Base-by-base conservation (phyloP, 2,329 filamentous ascomycete species). In the Pseudogymnoascus sp. region DNA sequence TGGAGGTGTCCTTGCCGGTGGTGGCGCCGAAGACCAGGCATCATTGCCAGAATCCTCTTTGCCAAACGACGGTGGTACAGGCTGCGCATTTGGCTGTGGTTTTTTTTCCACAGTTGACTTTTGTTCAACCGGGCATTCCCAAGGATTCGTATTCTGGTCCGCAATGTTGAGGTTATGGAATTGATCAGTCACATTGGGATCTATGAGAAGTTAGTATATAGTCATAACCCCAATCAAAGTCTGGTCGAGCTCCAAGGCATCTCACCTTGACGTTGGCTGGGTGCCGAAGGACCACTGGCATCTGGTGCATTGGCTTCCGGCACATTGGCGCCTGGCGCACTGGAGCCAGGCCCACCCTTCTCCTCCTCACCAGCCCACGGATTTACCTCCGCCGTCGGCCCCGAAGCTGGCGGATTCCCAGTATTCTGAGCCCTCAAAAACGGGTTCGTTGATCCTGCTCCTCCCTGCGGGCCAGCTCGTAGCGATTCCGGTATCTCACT, bases 81-180 rank as follows among this genome's bases (percentile, higher is more conserved):
- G 43, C 16, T 49, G 63, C 18, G 61, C 38, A 41, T 65, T 60
- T 9, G 63, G 49, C 5, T 60, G 59, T n/a, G 65, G n/a, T 60
- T 69, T 66, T 16, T 65, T 63, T 33, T 68, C 62, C 14, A 67
- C 52, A 33, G 64, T 64, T 25, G 71, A 68, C 52, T 55, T 31
- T 31, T 33, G 25, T 12, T 33, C 49, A 55, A 55, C n/a, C 6
- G 28, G 5, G 25, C 28, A 28, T 55, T 72, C 69, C 71, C 71
- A 73, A 40, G 71, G 71, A 65, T 73, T 73, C 37, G 69, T 66
- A 25, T 43, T 69, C 23, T 68, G 63, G 43, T 69, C 68, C 14
- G 64, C 65, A 8, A 71, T 55, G 1, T 69, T 68, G 6, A 71
- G 65, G 4, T 67, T 67, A 1, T 67, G 64, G 31, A 72, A 66